phyloP scores from a whole-genome alignment of 352 stramenopile genomes.

The Thraustochytrium sp. region DNA sequence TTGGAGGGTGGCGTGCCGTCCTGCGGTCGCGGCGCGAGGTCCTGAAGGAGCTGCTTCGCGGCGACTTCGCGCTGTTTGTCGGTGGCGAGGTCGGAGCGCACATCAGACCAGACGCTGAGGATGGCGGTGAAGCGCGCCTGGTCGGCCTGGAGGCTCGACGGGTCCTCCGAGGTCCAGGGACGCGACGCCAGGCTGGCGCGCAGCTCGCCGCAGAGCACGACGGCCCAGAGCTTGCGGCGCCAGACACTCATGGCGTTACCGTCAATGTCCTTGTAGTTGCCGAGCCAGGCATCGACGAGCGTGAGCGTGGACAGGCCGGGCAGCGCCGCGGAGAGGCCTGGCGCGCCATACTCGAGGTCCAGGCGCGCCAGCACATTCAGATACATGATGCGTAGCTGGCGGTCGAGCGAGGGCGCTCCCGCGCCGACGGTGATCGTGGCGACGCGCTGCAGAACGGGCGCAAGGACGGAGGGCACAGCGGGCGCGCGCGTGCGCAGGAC shows the following conservation, averaged over 20 bases:
- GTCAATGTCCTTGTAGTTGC: conserved; percentile 10
- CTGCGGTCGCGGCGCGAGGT: neutral
- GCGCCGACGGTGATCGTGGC: neutral
- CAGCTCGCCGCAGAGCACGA: neutral
- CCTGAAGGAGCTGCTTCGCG: neutral
- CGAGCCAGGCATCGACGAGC: conserved; percentile 14
- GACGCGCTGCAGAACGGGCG: neutral
- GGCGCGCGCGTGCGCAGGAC: neutral
- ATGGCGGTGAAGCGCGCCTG: neutral
- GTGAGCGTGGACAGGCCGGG: neutral
- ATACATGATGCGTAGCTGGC: conserved; percentile 1
- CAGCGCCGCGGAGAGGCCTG: neutral
- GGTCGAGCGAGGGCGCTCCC: neutral
- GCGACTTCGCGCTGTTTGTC: neutral
- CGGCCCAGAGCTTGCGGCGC: conserved; percentile 7
- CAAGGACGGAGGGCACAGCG: neutral
- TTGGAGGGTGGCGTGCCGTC: neutral
- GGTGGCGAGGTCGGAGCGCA: neutral
- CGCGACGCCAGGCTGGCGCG: neutral
- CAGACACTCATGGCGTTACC: neutral
- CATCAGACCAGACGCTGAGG: neutral
- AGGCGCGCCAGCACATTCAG: neutral
- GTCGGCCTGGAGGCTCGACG: neutral
- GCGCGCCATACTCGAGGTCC: neutral
- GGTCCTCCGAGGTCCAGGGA: neutral